These are phyloP conservation scores for Fusarium luffae DNA, from an alignment of 2,329 filamentous ascomycete species.

Conservation along the genomic window DNA sequence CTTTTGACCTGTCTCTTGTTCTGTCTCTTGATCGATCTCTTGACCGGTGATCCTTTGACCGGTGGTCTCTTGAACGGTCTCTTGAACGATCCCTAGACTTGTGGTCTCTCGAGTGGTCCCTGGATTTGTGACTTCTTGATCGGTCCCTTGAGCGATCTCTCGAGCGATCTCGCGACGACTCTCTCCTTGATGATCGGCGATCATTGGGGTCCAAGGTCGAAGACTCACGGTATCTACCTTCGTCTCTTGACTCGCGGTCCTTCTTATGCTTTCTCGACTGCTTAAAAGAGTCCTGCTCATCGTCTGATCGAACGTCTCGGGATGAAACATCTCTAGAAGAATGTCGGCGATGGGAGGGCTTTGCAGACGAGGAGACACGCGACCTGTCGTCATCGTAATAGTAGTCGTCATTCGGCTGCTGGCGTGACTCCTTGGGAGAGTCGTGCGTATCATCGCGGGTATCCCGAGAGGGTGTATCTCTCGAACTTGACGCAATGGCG, in stretches of 20 bases:
- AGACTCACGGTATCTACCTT: conserved; percentile 25
- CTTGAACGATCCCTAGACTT: conserved; percentile 6
- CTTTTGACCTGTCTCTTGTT: conserved; percentile 4
- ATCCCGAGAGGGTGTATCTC: conserved; percentile 27
- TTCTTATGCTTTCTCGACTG: conserved; percentile 35
- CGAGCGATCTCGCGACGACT: conserved; percentile 29
- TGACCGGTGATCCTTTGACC: conserved; percentile 20
- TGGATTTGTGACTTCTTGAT: conserved; percentile 12
- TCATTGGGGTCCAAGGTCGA: conserved; percentile 24
- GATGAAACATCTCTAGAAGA: conserved; percentile 32
- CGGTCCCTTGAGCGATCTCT: conserved; percentile 21
- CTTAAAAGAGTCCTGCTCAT: conserved; percentile 30
- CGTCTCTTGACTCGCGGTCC: conserved; percentile 28
- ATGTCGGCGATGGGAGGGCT: conserved; percentile 28
- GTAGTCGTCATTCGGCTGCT: conserved; percentile 27
- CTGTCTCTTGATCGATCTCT: conserved; percentile 10
- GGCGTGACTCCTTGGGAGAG: conserved; percentile 15
- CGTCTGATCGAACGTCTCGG: conserved; percentile 37
- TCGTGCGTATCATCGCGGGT: conserved; percentile 32
- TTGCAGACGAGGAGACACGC: conserved; percentile 24
- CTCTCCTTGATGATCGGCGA: conserved; percentile 28
- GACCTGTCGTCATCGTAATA: conserved; percentile 36
- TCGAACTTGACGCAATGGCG: conserved; percentile 31
- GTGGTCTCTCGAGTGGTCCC: conserved; percentile 4
- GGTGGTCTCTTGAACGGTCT: neutral